Base-by-base conservation (phyloP, 2,329 filamentous ascomycete species). In the Hirsutella minnesotensis region DNA sequence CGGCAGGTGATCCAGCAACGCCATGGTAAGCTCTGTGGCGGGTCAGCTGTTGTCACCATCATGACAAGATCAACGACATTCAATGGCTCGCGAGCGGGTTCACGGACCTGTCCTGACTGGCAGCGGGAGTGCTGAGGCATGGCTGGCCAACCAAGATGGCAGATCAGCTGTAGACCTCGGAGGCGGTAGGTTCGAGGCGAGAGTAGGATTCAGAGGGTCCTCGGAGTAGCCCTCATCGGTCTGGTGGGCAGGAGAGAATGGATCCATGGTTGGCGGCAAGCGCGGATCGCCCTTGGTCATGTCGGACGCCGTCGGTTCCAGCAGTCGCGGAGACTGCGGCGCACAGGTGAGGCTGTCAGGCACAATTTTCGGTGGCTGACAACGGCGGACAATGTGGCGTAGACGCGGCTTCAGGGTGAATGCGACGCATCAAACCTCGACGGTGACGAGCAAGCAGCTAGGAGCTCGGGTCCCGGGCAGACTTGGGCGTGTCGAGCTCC, bases 191-290 rank as follows among this genome's bases (percentile, higher is more conserved):
- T 56, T 53, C 53, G 53, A 51, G 52, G 55, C 52, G 5, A 56
- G 51, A 42, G 61, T 58, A 10, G 68, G 63, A 50, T 70, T 72
- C 41, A 79, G 62, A 45, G 75, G 75, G 51, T 89, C 85, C 59
- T 92, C 86, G 5, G 86, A 89, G 60, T 92, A 94, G 54, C 87
- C 87, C 65, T 94, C 87, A 65, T 94, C 86, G 45, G 87, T 74
- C 59, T 80, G 69, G 46, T 72, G 69, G 15, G 60, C 69, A 50
- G 75, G 70, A 27, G 75, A 61, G 47, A 69, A 68, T 38, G 64
- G 55, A 52, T 71, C 66, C 66, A 72, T 69, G 38, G 43, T 36
- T 9, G 35, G 5, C 24, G 50, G 47, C 45, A 49, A 47, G 19
- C 53, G 47, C 31, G 46, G 49, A 40, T 58, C 52, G 40, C 51